A percentile compares a stretch with the other conserved stretches of the same genome.
phyloP scores from a whole-genome alignment of 192 early-diverging fungal genomes.

The Umbelopsis vinacea region DNA sequence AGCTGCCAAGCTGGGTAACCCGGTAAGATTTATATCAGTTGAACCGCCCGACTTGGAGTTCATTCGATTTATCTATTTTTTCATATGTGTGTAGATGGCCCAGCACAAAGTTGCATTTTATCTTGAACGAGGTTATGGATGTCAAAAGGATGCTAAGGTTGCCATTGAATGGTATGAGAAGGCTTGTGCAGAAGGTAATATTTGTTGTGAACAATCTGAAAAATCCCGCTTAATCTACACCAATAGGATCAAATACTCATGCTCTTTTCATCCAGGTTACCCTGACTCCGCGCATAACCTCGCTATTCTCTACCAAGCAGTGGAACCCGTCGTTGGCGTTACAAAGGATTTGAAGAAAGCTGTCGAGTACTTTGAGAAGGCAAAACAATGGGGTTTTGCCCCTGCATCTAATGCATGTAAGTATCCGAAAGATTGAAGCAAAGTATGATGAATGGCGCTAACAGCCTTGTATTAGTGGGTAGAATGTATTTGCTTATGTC shows the following conservation, averaged over 20 bases:
- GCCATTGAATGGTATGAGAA: conserved; percentile 51
- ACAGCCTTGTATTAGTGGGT: conserved; percentile 27
- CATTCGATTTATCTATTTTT: background rate
- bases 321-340: conserved; percentile 31
- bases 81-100: conserved; percentile 45
- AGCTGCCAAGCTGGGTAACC: conserved; percentile 51
- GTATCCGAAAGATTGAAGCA: background rate
- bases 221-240: background rate
- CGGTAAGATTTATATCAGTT: conserved; percentile 32
- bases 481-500: conserved; percentile 42
- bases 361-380: conserved; percentile 47
- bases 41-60: background rate
- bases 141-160: conserved; percentile 34
- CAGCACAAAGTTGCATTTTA: conserved; percentile 56
- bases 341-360: conserved; percentile 40
- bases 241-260: background rate
- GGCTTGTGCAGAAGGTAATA: conserved; percentile 49
- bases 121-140: conserved; percentile 51
- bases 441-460: too few species aligned
- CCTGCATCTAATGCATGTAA: conserved; percentile 51
- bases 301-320: conserved; percentile 55
- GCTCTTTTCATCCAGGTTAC: conserved; percentile 34
- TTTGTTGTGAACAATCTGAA: background rate
- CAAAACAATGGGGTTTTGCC: conserved; percentile 48
- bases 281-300: conserved; percentile 60